A percentile compares a stretch with the other conserved stretches of the same genome.
These are phyloP conservation scores for Rossbeevera mucosa DNA, from an alignment of 768 basidiomycete species.

Conservation along the genomic window DNA sequence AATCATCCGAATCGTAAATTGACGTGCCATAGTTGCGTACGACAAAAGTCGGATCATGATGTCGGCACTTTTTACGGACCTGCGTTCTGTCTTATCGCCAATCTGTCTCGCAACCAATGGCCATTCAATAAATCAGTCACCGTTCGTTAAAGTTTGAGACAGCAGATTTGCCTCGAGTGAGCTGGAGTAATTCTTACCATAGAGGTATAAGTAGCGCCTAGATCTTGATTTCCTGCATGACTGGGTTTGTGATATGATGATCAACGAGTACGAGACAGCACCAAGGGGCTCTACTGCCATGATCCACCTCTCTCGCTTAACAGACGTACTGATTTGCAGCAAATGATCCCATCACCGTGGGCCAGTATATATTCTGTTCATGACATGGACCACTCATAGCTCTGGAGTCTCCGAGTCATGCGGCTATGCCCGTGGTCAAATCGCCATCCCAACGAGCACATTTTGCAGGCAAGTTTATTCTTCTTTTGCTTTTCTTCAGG, in stretches of 20 bases:
- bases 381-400: not conserved
- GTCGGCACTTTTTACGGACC: no score
- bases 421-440: not conserved
- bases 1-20: not conserved
- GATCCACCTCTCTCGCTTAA: not conserved
- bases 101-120: no score
- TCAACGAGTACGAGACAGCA: not conserved
- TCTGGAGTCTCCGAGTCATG: constrained; percentile 6
- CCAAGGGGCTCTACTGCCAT: not conserved
- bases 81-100: not conserved
- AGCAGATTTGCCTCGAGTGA: not conserved
- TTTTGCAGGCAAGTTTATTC: constrained; percentile 7
- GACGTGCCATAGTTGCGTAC: not conserved
- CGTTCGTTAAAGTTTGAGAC: not conserved
- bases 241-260: not conserved
- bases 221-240: not conserved
- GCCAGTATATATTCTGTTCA: not conserved
- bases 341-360: not conserved
- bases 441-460: not conserved
- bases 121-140: no score
- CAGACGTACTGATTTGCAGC: not conserved
- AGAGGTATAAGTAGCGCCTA: not conserved
- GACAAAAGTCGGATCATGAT: no score
- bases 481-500: not conserved
- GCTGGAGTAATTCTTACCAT: not conserved